These are phyloP conservation scores for Pharus latifolius DNA, from an alignment of 176 grass and related monocot species.

Conservation along the genomic window DNA sequence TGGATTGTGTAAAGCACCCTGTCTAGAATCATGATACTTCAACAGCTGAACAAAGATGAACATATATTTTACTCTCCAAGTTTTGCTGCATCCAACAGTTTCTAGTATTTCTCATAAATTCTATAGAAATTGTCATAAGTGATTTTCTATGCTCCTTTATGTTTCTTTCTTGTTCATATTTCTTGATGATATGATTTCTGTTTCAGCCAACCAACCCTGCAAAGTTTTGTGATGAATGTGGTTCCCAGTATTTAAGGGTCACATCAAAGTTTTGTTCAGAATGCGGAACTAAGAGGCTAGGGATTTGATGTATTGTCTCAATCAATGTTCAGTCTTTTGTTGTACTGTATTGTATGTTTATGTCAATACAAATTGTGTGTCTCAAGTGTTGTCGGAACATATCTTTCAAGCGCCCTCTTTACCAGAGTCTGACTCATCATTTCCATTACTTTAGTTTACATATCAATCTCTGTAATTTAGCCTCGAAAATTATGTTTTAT, in stretches of 20 bases:
- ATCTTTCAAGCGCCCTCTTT: neutral
- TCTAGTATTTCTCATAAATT: neutral
- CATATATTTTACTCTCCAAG: neutral
- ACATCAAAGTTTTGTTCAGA: slow-evolving; percentile 93
- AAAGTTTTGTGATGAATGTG: slow-evolving; percentile 92
- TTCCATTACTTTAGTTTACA: neutral
- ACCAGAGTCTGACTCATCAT: neutral
- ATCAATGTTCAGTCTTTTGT: neutral
- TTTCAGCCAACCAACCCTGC: slow-evolving; percentile 73
- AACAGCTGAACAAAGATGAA: neutral
- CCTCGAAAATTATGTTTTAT: neutral
- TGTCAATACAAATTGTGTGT: neutral
- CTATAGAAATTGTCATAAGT: neutral
- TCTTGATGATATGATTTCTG: neutral
- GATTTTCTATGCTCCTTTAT: neutral
- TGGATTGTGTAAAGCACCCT: neutral
- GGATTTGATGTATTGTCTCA: slow-evolving; percentile 26
- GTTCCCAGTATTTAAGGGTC: slow-evolving; percentile 71
- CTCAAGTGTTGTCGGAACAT: neutral
- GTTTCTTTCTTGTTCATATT: neutral
- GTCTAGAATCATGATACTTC: neutral
- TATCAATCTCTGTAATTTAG: neutral
- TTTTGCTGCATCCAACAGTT: neutral
- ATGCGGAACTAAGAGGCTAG: slow-evolving; percentile 84
- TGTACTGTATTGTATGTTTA: neutral